Conservation (phyloP, 768 basidiomycete species). For the Lanmaoa rubissima region DNA sequence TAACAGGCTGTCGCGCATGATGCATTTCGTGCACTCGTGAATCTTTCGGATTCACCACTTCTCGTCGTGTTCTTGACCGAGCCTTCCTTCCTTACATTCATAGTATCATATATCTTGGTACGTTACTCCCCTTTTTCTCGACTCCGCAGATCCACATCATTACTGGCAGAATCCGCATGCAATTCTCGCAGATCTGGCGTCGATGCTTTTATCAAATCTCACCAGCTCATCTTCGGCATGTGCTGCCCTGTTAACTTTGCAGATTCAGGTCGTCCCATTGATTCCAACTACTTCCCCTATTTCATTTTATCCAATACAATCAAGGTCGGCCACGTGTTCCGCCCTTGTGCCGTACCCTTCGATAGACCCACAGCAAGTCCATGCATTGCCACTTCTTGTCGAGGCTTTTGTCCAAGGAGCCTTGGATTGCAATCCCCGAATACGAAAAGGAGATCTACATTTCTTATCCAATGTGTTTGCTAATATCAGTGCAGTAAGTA, state of each 20-base stretch:
- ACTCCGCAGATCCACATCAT: conserved; percentile 9
- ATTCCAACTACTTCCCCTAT: conserved; percentile 41
- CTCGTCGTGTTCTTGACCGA: conserved; percentile 69
- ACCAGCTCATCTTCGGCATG: conserved; percentile 73
- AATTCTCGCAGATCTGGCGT: conserved; percentile 87
- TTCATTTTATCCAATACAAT: conserved; percentile 69
- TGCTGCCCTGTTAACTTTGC: conserved; percentile 58
- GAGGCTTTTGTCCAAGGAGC: conserved; percentile 85
- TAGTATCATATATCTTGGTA: conserved; percentile 90
- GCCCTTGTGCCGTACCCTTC: conserved; percentile 71
- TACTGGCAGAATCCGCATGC: conserved; percentile 76
- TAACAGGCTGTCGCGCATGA: conserved; percentile 85
- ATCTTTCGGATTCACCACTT: conserved; percentile 82
- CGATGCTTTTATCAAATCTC: conserved; percentile 97
- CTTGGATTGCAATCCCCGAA: conserved; percentile 48
- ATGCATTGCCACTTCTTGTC: conserved; percentile 77
- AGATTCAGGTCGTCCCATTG: conserved; percentile 59
- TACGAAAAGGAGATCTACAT: conserved; percentile 77
- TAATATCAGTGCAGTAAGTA: conserved; percentile 76
- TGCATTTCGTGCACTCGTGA: conserved; percentile 91
- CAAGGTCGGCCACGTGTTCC: conserved; percentile 76
- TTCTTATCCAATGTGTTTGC: conserved; percentile 95
- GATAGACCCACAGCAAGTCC: conserved; percentile 49
- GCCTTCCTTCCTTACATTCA: conserved; percentile 67
- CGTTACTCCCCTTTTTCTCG: conserved; percentile 30